Base-by-base conservation (phyloP, 1,284 basidiomycete genomes). In the Ganoderma boninense region DNA sequence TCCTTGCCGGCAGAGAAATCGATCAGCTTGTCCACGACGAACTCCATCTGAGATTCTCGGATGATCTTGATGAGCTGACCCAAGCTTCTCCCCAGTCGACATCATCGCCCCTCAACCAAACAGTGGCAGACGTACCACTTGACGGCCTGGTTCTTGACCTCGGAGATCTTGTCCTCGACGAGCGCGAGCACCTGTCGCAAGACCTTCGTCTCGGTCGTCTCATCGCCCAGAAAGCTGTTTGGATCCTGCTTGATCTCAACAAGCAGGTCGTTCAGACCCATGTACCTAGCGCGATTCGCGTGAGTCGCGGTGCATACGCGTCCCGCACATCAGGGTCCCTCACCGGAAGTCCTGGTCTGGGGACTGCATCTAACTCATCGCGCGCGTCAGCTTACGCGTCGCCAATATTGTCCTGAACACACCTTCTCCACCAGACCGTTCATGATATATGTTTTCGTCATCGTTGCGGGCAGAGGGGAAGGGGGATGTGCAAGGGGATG, bases 61-160 rank as follows among this genome's bases (percentile, higher is more conserved):
- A 97, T 89, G 76, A 95, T 94, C 82, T 95, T 95, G 82, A 97
- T 92, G 75, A 97, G 86, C 74, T 93, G 91, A 38, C 95, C 95
- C 44, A 97, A 85, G 76, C 95, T 96, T 74, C 4, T 35, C 59
- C 73, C 14, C 26, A 23, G 62, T 60, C n/a, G 49, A 35, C 43
- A 60, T 61, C 43, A 18, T 54, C 13, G 10, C 7, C 40, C 2
- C 13, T 14, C 49, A 26, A n/a, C 32, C 29, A 52, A n/a, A 43
- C n/a, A 44, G 44, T 13, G 32, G 2, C 14, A 35, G 73, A 76
- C 87, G 69, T 76, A 95, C 97, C 95, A 97, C 84, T 96, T 95
- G 18, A 98, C 97, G 2, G 96, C 96, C 79, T 97, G 94, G 80
- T 98, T 98, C 87, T 99, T 99, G 74, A 99, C 98, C 84, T 99